These are phyloP conservation scores for Ogataea paraovalis DNA, from an alignment of 805 yeast genomes.

Conservation along the genomic window DNA sequence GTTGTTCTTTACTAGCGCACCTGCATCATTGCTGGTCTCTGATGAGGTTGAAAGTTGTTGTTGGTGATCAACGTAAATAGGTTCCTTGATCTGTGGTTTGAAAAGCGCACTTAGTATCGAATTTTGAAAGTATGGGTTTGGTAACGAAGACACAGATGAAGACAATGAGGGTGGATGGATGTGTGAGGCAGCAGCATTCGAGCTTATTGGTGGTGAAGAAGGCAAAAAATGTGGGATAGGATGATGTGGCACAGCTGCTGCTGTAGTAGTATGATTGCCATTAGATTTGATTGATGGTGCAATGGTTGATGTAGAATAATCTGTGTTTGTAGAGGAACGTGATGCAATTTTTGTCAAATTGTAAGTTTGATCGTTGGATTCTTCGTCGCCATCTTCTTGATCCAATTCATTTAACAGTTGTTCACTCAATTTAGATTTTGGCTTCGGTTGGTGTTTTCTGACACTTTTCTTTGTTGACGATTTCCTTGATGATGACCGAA, in stretches of 20 bases:
- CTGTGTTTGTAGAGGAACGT: not conserved
- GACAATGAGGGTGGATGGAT: conserved; percentile 23
- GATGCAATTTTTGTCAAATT: not conserved
- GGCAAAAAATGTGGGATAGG: conserved; percentile 26
- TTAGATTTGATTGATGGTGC: not conserved
- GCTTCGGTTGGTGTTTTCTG: not conserved
- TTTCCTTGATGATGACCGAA: not conserved
- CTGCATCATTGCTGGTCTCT: not conserved
- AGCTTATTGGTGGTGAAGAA: conserved; percentile 3
- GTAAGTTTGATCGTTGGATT: not conserved
- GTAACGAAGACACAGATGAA: conserved; percentile 3
- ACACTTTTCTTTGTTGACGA: not conserved
- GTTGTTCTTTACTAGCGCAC: not conserved
- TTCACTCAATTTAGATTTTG: conserved; percentile 1
- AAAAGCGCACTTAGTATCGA: conserved; percentile 19
- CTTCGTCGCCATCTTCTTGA: not conserved
- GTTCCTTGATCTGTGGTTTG: conserved; percentile 23
- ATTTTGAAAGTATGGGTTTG: conserved; percentile 14
- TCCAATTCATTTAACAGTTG: not conserved
- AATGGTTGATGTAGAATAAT: not conserved
- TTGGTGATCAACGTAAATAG: conserved; percentile 17
- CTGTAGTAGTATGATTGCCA: not conserved
- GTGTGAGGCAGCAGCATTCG: not conserved
- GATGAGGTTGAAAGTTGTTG: not conserved
- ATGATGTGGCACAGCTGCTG: not conserved